A percentile compares a stretch with the other conserved stretches of the same genome.
These are phyloP conservation scores for Penicillium aurantiogriseum DNA, from an alignment of 2,329 filamentous ascomycete species.

Conservation along the genomic window DNA sequence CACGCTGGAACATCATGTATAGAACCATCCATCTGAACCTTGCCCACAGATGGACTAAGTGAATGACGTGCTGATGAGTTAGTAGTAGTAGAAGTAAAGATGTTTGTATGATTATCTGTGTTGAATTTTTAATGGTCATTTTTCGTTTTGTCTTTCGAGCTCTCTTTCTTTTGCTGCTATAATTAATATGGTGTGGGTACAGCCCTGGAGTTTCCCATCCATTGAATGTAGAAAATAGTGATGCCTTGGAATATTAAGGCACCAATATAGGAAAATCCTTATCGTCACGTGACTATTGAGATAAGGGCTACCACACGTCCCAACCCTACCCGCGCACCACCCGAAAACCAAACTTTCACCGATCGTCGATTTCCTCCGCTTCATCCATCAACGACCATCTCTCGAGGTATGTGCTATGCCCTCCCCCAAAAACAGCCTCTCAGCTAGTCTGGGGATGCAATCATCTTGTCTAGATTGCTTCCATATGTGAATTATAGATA, in stretches of 20 bases:
- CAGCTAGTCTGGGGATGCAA: slow-evolving; percentile 48
- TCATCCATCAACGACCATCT: slow-evolving; percentile 30
- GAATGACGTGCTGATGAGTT: slow-evolving; percentile 1
- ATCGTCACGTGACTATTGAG: background rate
- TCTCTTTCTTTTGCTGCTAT: background rate
- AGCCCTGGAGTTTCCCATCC: background rate
- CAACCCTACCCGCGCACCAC: slow-evolving; percentile 36
- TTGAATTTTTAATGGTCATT: background rate
- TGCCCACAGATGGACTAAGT: slow-evolving; percentile 1
- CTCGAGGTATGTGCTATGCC: slow-evolving; percentile 44
- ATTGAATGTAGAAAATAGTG: background rate
- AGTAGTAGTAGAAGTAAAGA: slow-evolving; percentile 7
- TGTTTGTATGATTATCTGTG: slow-evolving; percentile 4
- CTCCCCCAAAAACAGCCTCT: slow-evolving; percentile 33
- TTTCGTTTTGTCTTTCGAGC: background rate
- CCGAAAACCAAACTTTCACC: slow-evolving; percentile 27
- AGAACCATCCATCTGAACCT: slow-evolving; percentile 3
- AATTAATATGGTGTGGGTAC: background rate
- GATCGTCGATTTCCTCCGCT: slow-evolving; percentile 23
- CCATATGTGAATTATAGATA: slow-evolving; percentile 13
- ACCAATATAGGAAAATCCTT: accelerated
- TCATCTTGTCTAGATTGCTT: slow-evolving; percentile 32
- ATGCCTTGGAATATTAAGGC: background rate
- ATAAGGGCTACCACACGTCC: background rate
- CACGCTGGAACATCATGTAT: slow-evolving; percentile 14